Conservation (phyloP, 768 basidiomycete species). For the Lactarius hatsudake region DNA sequence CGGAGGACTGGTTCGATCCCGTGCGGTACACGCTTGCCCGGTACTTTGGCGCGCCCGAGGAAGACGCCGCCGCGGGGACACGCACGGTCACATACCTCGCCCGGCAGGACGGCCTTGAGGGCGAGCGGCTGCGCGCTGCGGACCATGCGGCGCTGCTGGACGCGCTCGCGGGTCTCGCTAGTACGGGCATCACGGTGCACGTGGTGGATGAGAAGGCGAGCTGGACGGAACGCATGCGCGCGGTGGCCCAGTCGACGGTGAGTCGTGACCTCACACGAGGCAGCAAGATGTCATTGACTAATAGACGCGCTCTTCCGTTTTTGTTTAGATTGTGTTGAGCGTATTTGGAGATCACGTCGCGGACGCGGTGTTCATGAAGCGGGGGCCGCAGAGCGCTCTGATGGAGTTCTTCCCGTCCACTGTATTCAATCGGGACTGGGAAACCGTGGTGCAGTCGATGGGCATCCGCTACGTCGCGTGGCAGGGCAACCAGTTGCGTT, state of each 20-base stretch:
- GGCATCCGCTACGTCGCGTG: conserved; percentile 25
- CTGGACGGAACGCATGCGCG: conserved; percentile 25
- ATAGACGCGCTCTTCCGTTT: not conserved
- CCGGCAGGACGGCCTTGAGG: conserved; percentile 48
- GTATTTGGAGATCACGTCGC: conserved; percentile 21
- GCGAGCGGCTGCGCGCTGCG: conserved; percentile 48
- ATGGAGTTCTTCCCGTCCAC: conserved; percentile 26
- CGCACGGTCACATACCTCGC: conserved; percentile 67
- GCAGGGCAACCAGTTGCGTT: conserved; percentile 23
- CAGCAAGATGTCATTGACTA: not conserved
- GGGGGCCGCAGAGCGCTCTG: conserved; percentile 12
- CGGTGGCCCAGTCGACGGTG: conserved; percentile 25
- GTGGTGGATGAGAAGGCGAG: conserved; percentile 20
- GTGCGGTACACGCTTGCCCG: conserved; percentile 41
- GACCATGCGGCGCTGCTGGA: conserved; percentile 62
- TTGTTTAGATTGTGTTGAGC: conserved; percentile 22
- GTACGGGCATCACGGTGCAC: conserved; percentile 14
- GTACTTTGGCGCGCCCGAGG: conserved; percentile 39
- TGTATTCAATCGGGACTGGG: conserved; percentile 24
- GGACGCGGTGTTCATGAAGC: conserved; percentile 25
- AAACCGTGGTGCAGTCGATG: conserved; percentile 22
- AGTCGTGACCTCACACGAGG: not conserved
- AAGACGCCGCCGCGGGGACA: conserved; percentile 31
- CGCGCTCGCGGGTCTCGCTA: conserved; percentile 51
- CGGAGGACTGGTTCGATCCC: conserved; percentile 42